Base-by-base conservation (phyloP, 2,329 filamentous ascomycete species). In the Rhexocercosporidium sp. region DNA sequence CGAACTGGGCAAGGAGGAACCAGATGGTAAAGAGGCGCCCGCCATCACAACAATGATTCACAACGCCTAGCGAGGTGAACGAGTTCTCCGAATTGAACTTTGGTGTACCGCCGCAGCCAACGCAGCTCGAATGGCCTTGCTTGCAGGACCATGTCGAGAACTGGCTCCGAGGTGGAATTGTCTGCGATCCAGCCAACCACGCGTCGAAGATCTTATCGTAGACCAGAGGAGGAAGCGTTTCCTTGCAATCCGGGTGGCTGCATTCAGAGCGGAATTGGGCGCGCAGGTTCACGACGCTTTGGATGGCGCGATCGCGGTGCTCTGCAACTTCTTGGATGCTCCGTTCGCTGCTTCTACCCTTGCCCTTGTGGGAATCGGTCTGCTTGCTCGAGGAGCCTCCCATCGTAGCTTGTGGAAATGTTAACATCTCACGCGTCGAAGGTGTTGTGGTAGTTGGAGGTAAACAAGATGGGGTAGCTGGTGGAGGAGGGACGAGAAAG, bases 61-160 rank as follows among this genome's bases (percentile, higher is more conserved):
- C 59, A 6, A 73, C 71, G 9, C 71, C 71, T 4, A 70, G 49
- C 14, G 66, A 25, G 6, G 71, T 73, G 57, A 71, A 73, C 29
- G 70, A 34, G 22, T 66, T 67, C 14, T 59, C 41, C 3, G 59
- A 29, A 37, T 29, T 61, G 25, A 71, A 18, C 18, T 41, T 62
- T 3, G 71, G 68, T 16, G 46, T 39, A 16, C 25, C 37, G 6
- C 70, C 70, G 47, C 71, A 73, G 6, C 71, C 71, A 62, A 65
- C 65, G 44, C 71, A 73, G 14, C 68, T 73, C 22, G 51, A 51
- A 31, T 61, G 44, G 2, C 64, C 62, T 7, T 60, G 62, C 14
- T 49, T 56, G 54, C 70, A 72, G 11, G 31, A 29, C 16, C 66
- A 41, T 14, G 44, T 51, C 12, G 67, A 69, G n/a, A 72, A 49